Percentiles rank a stretch among this genome's conserved stretches.
phyloP scores from a whole-genome alignment of 768 basidiomycete genomes.

The Pholiota molesta region DNA sequence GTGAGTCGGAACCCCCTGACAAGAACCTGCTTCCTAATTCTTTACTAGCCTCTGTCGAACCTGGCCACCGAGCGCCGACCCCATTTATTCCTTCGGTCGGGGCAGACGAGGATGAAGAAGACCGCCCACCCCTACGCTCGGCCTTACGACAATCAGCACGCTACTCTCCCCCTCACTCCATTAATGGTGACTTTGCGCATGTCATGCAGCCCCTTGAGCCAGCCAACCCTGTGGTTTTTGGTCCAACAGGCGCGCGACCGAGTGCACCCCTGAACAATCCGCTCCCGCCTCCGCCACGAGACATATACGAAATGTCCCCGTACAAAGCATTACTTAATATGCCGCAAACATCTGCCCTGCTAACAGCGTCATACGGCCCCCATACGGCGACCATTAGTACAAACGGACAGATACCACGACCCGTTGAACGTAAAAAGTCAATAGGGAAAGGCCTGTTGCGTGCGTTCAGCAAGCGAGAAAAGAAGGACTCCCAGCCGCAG shows the following conservation, averaged over 20 bases:
- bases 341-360: slow-evolving; percentile 45
- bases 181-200: slow-evolving; percentile 27
- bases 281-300: slow-evolving; percentile 62
- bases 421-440: slow-evolving; percentile 34
- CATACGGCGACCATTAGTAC: slow-evolving; percentile 17
- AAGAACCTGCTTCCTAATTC: not conserved
- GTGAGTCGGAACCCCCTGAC: slow-evolving; percentile 1
- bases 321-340: slow-evolving; percentile 59
- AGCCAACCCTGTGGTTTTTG: slow-evolving; percentile 29
- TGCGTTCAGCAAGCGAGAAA: slow-evolving; percentile 37
- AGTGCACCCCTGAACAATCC: slow-evolving; percentile 47
- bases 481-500: slow-evolving; percentile 19
- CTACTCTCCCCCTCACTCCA: slow-evolving; percentile 21
- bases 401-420: slow-evolving; percentile 20
- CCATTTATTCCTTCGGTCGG: slow-evolving; percentile 28
- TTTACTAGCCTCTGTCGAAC: not conserved
- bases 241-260: slow-evolving; percentile 29
- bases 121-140: slow-evolving; percentile 10
- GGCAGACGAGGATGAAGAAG: slow-evolving; percentile 22
- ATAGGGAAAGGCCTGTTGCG: slow-evolving; percentile 48
- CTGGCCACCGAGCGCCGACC: slow-evolving; percentile 26
- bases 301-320: slow-evolving; percentile 60
- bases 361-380: slow-evolving; percentile 33
- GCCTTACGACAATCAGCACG: slow-evolving; percentile 19
- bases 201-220: slow-evolving; percentile 36